These are phyloP conservation scores for Ballota nigra DNA, from an alignment of 257 asterid species.

Conservation along the genomic window DNA sequence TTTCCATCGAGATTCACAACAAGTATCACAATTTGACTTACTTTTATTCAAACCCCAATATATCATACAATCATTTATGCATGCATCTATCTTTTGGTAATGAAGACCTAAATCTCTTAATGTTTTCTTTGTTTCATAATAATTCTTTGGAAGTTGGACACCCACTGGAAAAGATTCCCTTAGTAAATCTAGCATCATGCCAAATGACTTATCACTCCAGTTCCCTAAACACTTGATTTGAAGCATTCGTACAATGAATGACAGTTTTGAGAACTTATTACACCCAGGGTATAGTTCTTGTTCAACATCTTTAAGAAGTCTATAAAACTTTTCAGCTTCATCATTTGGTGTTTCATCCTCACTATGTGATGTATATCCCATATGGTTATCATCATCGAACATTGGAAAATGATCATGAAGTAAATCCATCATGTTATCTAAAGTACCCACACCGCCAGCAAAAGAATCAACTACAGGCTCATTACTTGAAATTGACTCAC, in stretches of 20 bases:
- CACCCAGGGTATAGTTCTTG: background rate
- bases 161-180: background rate
- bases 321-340: background rate
- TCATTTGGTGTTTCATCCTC: background rate
- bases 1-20: background rate
- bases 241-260: background rate
- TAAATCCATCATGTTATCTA: background rate
- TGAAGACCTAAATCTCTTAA: background rate
- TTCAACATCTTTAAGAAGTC: background rate
- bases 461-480: background rate
- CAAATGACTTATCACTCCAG: background rate
- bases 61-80: background rate
- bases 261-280: background rate
- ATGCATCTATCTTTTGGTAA: background rate
- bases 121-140: no score
- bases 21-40: background rate
- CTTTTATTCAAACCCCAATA: background rate
- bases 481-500: background rate
- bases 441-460: background rate
- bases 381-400: background rate
- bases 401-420: background rate
- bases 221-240: background rate
- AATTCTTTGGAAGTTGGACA: background rate
- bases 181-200: background rate
- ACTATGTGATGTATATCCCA: background rate